phyloP scores from a whole-genome alignment of 768 basidiomycete species.

The Hypholoma fasciculare region DNA sequence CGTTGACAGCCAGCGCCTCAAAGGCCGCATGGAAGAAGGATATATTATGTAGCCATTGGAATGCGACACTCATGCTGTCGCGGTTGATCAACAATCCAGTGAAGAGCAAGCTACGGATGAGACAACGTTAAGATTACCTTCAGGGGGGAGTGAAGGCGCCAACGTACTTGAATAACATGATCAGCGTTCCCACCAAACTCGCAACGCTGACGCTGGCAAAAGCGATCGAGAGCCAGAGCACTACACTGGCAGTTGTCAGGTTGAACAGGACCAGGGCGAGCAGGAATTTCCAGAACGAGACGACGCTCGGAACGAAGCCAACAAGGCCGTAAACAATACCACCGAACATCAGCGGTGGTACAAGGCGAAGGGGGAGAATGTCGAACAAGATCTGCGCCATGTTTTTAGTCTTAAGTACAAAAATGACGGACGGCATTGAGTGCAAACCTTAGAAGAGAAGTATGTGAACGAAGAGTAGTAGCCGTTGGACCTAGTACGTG shows the following conservation, averaged over 20 bases:
- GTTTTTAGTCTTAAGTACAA: neutral
- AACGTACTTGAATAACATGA: slow-evolving; percentile 98
- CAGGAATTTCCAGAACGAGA: slow-evolving; percentile 98
- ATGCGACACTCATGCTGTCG: slow-evolving; percentile 67
- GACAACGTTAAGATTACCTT: neutral
- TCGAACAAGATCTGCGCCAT: slow-evolving; percentile 82
- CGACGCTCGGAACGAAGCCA: slow-evolving; percentile 88
- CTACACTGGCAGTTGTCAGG: slow-evolving; percentile 90
- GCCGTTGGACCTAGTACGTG: slow-evolving; percentile 75
- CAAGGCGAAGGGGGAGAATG: slow-evolving; percentile 89
- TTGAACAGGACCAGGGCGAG: slow-evolving; percentile 96
- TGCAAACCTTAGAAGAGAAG: slow-evolving; percentile 84
- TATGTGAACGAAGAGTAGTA: slow-evolving; percentile 98
- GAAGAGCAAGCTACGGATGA: slow-evolving; percentile 73
- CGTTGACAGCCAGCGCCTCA: slow-evolving; percentile 97
- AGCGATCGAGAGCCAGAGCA: slow-evolving; percentile 87
- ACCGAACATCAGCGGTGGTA: slow-evolving; percentile 94
- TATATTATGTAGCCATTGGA: slow-evolving; percentile 86
- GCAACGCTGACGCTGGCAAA: slow-evolving; percentile 88
- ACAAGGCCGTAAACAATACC: slow-evolving; percentile 95
- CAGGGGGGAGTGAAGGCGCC: neutral
- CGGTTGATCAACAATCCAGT: slow-evolving; percentile 96
- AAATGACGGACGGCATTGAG: neutral
- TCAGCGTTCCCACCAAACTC: slow-evolving; percentile 88
- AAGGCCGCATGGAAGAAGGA: slow-evolving; percentile 99